These are phyloP conservation scores for Alopecurus myosuroides DNA, from an alignment of 176 grass and related monocot genomes.

Conservation along the genomic window DNA sequence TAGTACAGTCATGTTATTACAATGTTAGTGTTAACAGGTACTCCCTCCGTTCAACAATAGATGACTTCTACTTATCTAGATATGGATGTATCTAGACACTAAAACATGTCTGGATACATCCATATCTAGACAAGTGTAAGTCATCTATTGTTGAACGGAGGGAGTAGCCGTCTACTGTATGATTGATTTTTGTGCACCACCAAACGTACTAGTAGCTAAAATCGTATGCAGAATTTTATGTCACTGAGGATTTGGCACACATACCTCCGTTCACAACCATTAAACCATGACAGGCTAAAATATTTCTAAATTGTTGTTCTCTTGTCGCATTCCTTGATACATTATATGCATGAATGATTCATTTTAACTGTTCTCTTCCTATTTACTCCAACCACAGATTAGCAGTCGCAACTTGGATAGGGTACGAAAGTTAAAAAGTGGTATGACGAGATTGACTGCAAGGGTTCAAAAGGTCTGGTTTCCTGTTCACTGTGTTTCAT, in stretches of 20 bases:
- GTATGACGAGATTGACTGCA: slow-evolving; percentile 92
- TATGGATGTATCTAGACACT: too few species aligned
- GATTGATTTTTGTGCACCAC: slow-evolving; percentile 1
- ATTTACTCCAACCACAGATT: slow-evolving; percentile 54
- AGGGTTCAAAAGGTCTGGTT: slow-evolving; percentile 91
- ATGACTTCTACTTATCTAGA: too few species aligned
- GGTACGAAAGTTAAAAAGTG: slow-evolving; percentile 95
- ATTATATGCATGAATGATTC: neutral
- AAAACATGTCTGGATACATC: too few species aligned
- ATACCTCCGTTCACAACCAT: neutral
- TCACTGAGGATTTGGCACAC: neutral
- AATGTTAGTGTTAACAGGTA: neutral
- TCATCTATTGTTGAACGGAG: too few species aligned
- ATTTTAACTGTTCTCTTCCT: neutral
- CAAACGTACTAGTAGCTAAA: slow-evolving; percentile 6
- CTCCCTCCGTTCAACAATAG: too few species aligned
- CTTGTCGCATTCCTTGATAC: neutral
- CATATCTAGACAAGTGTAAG: too few species aligned
- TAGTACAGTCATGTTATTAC: neutral
- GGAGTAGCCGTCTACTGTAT: neutral
- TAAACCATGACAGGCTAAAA: neutral
- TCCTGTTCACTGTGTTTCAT: slow-evolving; percentile 2
- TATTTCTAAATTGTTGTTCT: neutral
- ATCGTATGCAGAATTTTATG: neutral
- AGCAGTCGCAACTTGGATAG: slow-evolving; percentile 98